A percentile compares a stretch with the other conserved stretches of the same genome.
These are phyloP conservation scores for Nepenthes alata DNA, from an alignment of 179 eudicot species.

Conservation along the genomic window DNA sequence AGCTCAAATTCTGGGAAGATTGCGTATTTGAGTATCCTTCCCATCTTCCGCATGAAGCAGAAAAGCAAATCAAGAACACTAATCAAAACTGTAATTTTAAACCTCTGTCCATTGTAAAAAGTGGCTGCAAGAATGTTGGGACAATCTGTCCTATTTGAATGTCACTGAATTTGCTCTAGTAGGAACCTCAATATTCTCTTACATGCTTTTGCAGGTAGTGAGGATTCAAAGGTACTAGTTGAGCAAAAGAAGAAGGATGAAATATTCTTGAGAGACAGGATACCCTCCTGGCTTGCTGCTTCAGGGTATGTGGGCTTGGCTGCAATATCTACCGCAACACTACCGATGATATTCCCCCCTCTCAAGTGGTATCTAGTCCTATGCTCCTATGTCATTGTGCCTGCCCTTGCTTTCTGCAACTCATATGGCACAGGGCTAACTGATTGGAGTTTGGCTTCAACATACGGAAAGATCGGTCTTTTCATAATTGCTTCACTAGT, in stretches of 20 bases:
- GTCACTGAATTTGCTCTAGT: not conserved
- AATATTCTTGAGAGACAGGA: constrained; percentile 57
- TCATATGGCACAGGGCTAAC: constrained; percentile 95
- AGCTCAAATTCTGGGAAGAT: too few relatives aligned
- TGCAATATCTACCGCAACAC: constrained; percentile 64
- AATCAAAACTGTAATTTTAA: too few relatives aligned
- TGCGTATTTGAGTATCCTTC: too few relatives aligned
- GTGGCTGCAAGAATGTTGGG: too few relatives aligned
- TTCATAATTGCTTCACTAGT: constrained; percentile 74
- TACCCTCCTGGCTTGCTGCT: constrained; percentile 84
- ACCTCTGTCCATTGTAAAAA: too few relatives aligned
- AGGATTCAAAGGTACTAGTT: constrained; percentile 36
- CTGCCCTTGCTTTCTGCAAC: constrained; percentile 98
- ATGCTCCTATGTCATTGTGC: constrained; percentile 69
- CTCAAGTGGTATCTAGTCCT: constrained; percentile 91
- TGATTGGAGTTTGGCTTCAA: constrained; percentile 89
- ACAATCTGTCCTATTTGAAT: not conserved
- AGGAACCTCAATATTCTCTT: not conserved
- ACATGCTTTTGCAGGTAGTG: constrained; percentile 34
- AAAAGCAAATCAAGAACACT: too few relatives aligned
- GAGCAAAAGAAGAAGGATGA: constrained; percentile 61
- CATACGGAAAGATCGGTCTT: constrained; percentile 88
- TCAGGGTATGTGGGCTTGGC: constrained; percentile 82
- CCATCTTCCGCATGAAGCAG: too few relatives aligned
- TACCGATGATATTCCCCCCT: constrained; percentile 81